These are phyloP conservation scores for Chenopodium formosanum DNA, from an alignment of 148 eudicot species.

Conservation along the genomic window DNA sequence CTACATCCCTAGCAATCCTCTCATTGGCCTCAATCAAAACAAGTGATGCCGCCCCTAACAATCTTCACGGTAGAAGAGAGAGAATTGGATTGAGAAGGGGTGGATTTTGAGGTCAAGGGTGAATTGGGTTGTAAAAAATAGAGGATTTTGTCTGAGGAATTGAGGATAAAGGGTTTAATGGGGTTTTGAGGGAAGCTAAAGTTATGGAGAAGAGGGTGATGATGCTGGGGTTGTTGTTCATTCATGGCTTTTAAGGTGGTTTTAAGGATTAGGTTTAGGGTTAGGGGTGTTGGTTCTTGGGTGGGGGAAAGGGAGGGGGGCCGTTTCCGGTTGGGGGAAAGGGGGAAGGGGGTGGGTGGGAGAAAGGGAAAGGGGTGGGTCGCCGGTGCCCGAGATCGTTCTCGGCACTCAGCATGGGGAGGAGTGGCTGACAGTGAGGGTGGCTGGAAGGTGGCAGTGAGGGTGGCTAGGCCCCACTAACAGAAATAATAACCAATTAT, in stretches of 20 bases:
- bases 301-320: too few relatives aligned
- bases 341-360: too few relatives aligned
- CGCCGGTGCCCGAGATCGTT: too few relatives aligned
- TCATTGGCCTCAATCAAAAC: conserved; percentile 48
- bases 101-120: not conserved
- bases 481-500: too few relatives aligned
- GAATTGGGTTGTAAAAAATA: conserved; percentile 11
- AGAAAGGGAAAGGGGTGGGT: too few relatives aligned
- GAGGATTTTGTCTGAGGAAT: conserved; percentile 19
- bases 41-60: conserved; percentile 41
- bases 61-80: conserved; percentile 48
- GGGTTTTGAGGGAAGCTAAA: conserved; percentile 32
- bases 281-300: too few relatives aligned
- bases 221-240: not conserved
- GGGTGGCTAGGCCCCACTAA: too few relatives aligned
- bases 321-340: too few relatives aligned
- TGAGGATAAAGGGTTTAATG: conserved; percentile 26
- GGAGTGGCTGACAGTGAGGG: too few relatives aligned
- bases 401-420: too few relatives aligned
- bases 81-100: conserved; percentile 24
- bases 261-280: too few relatives aligned
- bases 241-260: not conserved
- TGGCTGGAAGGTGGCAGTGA: too few relatives aligned
- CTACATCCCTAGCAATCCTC: conserved; percentile 41
- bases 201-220: conserved; percentile 20